Conservation (phyloP, 1,284 basidiomycete species). For the Ceratorhiza oryzae-sativae region DNA sequence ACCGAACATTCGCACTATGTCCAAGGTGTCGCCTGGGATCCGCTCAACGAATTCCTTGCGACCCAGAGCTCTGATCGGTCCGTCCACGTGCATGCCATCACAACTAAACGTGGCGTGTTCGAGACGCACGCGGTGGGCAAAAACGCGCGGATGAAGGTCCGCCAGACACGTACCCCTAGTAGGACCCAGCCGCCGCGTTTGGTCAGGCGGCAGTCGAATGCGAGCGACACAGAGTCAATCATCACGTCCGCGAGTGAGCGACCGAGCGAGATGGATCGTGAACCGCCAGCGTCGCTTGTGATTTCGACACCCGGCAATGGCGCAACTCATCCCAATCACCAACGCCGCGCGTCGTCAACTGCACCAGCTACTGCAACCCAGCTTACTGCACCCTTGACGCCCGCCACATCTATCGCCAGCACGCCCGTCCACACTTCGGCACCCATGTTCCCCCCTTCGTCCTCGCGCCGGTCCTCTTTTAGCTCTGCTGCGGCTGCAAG, state of each 20-base stretch:
- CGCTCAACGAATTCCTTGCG: slow-evolving; percentile 91
- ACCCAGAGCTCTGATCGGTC: slow-evolving; percentile 92
- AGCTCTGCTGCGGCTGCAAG: slow-evolving; percentile 83
- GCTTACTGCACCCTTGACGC: slow-evolving; percentile 62
- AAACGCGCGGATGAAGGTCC: slow-evolving; percentile 74
- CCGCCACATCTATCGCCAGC: slow-evolving; percentile 65
- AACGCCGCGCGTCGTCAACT: slow-evolving; percentile 31
- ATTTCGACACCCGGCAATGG: slow-evolving; percentile 1
- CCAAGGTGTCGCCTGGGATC: slow-evolving; percentile 97
- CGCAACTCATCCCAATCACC: too few species aligned
- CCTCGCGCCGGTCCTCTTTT: slow-evolving; percentile 85
- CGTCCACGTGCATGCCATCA: slow-evolving; percentile 87
- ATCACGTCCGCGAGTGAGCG: slow-evolving; percentile 62
- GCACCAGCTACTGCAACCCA: slow-evolving; percentile 31
- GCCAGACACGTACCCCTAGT: slow-evolving; percentile 71
- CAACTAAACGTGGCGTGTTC: slow-evolving; percentile 75
- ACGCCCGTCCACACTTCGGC: slow-evolving; percentile 55
- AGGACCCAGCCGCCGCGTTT: slow-evolving; percentile 51
- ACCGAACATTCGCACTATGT: slow-evolving; percentile 94
- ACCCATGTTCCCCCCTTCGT: slow-evolving; percentile 69
- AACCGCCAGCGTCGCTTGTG: slow-evolving; percentile 6
- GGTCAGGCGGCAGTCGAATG: slow-evolving; percentile 72
- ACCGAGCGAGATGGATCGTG: slow-evolving; percentile 36
- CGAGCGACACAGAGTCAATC: slow-evolving; percentile 74
- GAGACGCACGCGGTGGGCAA: slow-evolving; percentile 86